Evolutionary conservation across 495 filamentous ascomycete species (phyloP), one percentile per base, ranked within the genome.

Genomic region (Talaromyces liani): DNA sequence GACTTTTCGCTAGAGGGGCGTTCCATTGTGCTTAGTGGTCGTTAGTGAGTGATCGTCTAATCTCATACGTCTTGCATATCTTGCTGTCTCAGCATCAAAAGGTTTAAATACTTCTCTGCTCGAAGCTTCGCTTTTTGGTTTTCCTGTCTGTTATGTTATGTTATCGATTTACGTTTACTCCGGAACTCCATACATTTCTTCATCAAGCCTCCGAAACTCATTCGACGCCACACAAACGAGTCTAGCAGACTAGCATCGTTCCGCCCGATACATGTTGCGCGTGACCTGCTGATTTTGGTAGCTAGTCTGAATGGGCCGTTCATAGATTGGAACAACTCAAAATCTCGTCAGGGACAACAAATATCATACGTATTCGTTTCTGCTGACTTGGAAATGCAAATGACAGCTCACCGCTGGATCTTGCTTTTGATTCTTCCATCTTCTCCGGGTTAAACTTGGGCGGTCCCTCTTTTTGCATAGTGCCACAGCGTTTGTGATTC

Each of bases 231-330:
- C 34, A n/a, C 58, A 24, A 29, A 14, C 10, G 20, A 60, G 36
- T 45, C 31, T 25, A 45, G 20, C 41, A 33, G n/a, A n/a, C 60
- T 62, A 62, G 54, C 22, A 62, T 27, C 22, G 29, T 31, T 33
- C 31, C 34, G 25, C 14, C 60, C 60, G 18, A 4, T 36, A 36
- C 10, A 49, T 31, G 60, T 20, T 36, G 45, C 60, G 47, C 60
- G 60, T 51, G 60, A 61, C 58, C 58, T 61, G 58, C 39, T 61
- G 58, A 61, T 29, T 61, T 49, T 61, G 58, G 56, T 58, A 58
- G 56, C 27, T 58, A 27, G 53, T 27, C 20, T 22, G 53, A 31
- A 56, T 27, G 53, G 53, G 24, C 53, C 53, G 53, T 14, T 25
- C 10, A 29, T 56, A 27, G 53, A 56, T 56, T 22, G 53, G 53